Evolutionary conservation across 2,329 filamentous ascomycete genomes (phyloP).

Genomic region (Dactylellina sp.): DNA sequence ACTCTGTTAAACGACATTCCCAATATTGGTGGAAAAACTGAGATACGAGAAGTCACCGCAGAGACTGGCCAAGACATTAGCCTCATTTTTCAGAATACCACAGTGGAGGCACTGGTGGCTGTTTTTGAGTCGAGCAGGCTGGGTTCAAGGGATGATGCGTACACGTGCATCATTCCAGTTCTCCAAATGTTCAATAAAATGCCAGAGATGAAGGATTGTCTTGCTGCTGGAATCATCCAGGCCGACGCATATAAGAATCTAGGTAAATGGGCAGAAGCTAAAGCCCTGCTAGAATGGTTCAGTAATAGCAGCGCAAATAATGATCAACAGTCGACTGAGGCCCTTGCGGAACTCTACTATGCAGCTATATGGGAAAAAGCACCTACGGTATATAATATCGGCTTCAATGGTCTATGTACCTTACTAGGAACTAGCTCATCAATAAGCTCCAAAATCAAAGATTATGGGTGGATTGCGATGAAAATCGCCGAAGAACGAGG

Average conservation of each 20-base stretch:
- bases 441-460: background rate
- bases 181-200: background rate
- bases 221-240: background rate
- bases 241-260: background rate
- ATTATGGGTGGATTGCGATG: background rate
- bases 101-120: background rate
- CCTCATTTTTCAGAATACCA: background rate
- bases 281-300: background rate
- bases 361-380: conserved; percentile 26
- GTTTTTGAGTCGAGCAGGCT: conserved; percentile 2
- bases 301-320: background rate
- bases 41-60: background rate
- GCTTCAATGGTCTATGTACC: conserved; percentile 21
- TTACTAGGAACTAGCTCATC: conserved; percentile 13
- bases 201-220: background rate
- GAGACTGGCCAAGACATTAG: background rate
- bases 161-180: conserved; percentile 11
- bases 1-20: background rate
- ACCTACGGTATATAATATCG: background rate
- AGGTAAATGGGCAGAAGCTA: background rate
- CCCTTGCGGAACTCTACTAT: conserved; percentile 16
- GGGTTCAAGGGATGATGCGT: conserved; percentile 14
- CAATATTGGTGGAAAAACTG: conserved; percentile 3
- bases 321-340: background rate
- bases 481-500: background rate